Conservation (phyloP, 2,329 filamentous ascomycete species). For the Metarhizium anisopliae region DNA sequence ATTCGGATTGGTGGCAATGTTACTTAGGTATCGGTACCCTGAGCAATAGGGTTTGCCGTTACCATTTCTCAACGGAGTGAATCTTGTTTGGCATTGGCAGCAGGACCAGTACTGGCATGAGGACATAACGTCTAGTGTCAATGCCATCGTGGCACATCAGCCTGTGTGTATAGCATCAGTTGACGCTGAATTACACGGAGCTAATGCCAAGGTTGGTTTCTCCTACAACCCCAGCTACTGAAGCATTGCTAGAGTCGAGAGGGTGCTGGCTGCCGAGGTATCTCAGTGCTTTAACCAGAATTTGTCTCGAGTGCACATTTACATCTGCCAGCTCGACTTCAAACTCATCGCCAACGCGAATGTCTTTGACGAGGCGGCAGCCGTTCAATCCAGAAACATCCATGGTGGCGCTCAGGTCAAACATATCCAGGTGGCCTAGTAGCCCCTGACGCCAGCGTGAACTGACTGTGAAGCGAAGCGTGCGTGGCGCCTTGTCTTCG, state of each 20-base stretch:
- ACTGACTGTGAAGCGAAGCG: conserved; percentile 39
- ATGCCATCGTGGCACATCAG: not conserved
- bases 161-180: not conserved
- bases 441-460: conserved; percentile 25
- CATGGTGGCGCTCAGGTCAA: conserved; percentile 35
- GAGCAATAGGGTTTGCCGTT: not conserved
- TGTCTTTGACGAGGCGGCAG: conserved; percentile 29
- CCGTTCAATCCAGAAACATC: conserved; percentile 28
- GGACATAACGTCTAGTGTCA: no score
- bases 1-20: no score
- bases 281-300: conserved; percentile 37
- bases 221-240: not conserved
- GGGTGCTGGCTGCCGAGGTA: conserved; percentile 11
- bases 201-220: not conserved
- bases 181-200: not conserved
- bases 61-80: no score
- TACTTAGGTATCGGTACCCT: no score
- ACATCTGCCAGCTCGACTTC: conserved; percentile 46
- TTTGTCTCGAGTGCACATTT: conserved; percentile 36
- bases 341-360: conserved; percentile 42
- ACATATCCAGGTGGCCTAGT: conserved; percentile 40
- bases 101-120: no score
- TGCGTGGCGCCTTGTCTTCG: conserved; percentile 37
- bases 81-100: no score
- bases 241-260: not conserved